Evolutionary conservation across 257 asterid species (phyloP).

Genomic region (Apocynum venetum): DNA sequence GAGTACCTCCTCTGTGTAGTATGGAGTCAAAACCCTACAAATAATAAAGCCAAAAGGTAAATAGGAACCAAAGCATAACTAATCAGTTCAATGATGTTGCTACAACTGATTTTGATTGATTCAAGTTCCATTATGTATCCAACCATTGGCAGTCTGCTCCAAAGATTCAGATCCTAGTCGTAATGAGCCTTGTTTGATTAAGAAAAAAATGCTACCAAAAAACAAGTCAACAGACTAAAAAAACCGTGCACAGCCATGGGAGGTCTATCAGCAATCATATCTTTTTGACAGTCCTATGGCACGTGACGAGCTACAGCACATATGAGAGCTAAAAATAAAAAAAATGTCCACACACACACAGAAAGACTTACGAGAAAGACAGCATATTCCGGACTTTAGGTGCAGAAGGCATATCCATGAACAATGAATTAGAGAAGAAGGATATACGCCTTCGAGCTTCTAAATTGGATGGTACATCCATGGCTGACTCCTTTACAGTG

Average conservation of each 20-base stretch:
- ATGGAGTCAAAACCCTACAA: conserved; percentile 87
- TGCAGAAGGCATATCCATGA: conserved; percentile 97
- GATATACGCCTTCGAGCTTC: conserved; percentile 99
- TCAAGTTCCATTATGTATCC: neutral
- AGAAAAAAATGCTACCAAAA: neutral
- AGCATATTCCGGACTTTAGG: conserved; percentile 99
- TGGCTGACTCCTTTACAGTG: conserved; percentile 98
- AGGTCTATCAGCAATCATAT: neutral
- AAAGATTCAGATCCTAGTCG: neutral
- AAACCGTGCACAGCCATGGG: neutral
- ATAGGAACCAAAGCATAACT: neutral
- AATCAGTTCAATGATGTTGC: neutral
- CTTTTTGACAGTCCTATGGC: neutral
- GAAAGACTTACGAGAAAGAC: conserved; percentile 86
- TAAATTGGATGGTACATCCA: conserved; percentile 96
- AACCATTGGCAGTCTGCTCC: neutral
- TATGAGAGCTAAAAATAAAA: neutral
- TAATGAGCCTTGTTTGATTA: neutral
- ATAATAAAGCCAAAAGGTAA: conserved; percentile 15
- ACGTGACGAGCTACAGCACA: neutral
- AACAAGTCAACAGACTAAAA: neutral
- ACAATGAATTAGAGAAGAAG: conserved; percentile 93
- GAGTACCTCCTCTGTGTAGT: conserved; percentile 92
- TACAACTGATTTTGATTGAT: neutral
- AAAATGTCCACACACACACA: too few species aligned